Evolutionary conservation across 2,329 filamentous ascomycete species (phyloP), one percentile per base, ranked within the genome.

Genomic region (Cordyceps fumosorosea): DNA sequence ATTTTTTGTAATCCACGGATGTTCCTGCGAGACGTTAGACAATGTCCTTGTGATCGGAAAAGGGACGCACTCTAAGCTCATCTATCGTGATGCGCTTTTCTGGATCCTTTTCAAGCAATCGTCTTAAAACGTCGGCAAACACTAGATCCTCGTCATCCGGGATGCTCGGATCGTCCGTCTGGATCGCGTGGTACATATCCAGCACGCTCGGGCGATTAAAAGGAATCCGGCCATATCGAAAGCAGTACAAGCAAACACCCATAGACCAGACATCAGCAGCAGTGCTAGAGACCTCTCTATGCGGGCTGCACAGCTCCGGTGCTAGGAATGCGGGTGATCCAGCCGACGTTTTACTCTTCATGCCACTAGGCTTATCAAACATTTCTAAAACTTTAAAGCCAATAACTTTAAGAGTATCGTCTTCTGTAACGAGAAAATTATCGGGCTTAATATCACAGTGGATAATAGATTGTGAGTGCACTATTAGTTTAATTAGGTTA

Each of bases 331-430:
- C 95, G 0, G 95, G 95, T 3, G 93, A 97, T 1, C 95, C 95
- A 12, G 93, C 93, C 3, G 92, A 93, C 76, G 98, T 99, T 63
- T 89, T 87, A 0, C 91, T 96, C 72, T 86, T 87, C 95, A 98
- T 98, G 53, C 91, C 84, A 2, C 89, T 81, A 3, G 78, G 70
- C 73, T 96, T 96, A 71, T 93, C 89, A 68, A 99, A 99, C 87
- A 99, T 97, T 72, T 99, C 93, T 1, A 93, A 98, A 7, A 98
- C 95, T 18, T 95, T 95, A 80, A 99, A 99, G 74, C 98, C 95
- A 58, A 96, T 92, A 66, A 99, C 89, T 74, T 98, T 99, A 57
- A 99, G 84, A 20, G 96, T 87, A 69, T 98, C 89, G 61, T 97
- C 93, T 42, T 88, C 84, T 0, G 92, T 96, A 45, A 99, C 79